Percentiles rank a stretch among this genome's conserved stretches.
Conservation (phyloP, 495 filamentous ascomycete species). For the Penicillium steckii region DNA sequence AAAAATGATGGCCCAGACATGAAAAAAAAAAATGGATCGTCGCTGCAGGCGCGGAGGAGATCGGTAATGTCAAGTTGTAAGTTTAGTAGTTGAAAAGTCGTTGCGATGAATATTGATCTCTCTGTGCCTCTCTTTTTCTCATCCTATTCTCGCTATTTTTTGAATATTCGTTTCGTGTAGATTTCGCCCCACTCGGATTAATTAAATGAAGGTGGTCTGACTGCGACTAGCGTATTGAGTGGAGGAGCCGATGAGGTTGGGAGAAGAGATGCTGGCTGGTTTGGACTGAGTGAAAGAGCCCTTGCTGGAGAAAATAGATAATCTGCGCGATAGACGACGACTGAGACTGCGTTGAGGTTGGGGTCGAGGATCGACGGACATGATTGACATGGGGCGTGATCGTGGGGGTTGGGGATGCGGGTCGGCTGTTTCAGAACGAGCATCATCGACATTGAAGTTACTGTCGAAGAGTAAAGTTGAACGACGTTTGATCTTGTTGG, state of each 20-base stretch:
- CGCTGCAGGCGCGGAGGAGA: slow-evolving; percentile 1
- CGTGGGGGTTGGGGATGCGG: neutral
- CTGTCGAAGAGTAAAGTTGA: slow-evolving; percentile 31
- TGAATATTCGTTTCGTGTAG: neutral
- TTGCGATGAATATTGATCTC: neutral
- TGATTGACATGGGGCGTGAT: slow-evolving; percentile 31
- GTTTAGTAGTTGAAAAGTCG: neutral
- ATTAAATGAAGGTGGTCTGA: slow-evolving; percentile 17
- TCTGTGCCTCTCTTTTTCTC: neutral
- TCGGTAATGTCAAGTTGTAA: neutral
- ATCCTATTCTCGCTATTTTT: neutral
- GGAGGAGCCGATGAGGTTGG: slow-evolving; percentile 41
- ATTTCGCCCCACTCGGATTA: neutral
- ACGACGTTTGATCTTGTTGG: slow-evolving; percentile 33
- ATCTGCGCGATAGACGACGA: slow-evolving; percentile 25
- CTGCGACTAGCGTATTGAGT: slow-evolving; percentile 23
- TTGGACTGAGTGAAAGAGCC: slow-evolving; percentile 7
- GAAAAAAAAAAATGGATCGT: neutral
- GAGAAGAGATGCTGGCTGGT: slow-evolving; percentile 34
- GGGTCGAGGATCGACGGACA: slow-evolving; percentile 24
- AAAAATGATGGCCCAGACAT: neutral
- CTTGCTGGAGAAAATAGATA: slow-evolving; percentile 26
- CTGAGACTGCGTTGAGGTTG: slow-evolving; percentile 23
- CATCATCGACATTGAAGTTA: neutral
- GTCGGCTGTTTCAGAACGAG: slow-evolving; percentile 14